Base-by-base conservation (phyloP, 2,329 filamentous ascomycete species). In the Colletotrichum coccodes region DNA sequence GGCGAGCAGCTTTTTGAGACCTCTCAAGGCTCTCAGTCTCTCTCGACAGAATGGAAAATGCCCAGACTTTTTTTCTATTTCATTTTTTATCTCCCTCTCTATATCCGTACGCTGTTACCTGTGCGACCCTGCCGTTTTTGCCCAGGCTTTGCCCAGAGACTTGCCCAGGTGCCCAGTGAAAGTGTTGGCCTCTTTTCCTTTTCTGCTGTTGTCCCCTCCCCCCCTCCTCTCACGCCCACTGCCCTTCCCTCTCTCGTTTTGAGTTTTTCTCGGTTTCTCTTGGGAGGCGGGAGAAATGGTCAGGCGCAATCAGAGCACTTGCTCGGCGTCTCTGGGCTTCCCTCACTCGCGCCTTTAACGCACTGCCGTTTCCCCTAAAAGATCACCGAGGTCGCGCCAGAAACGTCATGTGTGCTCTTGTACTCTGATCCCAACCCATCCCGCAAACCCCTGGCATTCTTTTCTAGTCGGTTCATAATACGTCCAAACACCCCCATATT, bases 261-360 rank as follows among this genome's bases (percentile, higher is more conserved):
- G 11, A 23, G 9, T 56, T 28, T n/a, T 40, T 14, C 58, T 57
- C 53, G 58, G 64, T 67, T 50, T 64, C n/a, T 66, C 50, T 67
- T 56, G 59, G 64, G 3, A 57, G 57, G 8, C 49, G 54, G 47
- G 23, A n/a, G 28, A 30, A 21, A 42, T 56, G 64, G 50, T 63
- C 50, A 62, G 59, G 50, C 58, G 64, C 52, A 50, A 57, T 57
- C 58, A 57, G 64, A 63, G 50, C 58, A 21, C 12, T 44, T 50
- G 59, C 64, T 67, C 59, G 58, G 64, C 64, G 64, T 50, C 50
- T 57, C 57, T 67, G 64, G 64, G 64, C 50, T 63, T 61, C 32
- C 21, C 58, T 61, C 40, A 56, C 57, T 34, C 54, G 18, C 3
- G 30, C 30, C n/a, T n/a, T n/a, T n/a, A n/a, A n/a, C 34, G 21